Conservation (phyloP, 139 green algal species). For the Picochlorum costavermella region DNA sequence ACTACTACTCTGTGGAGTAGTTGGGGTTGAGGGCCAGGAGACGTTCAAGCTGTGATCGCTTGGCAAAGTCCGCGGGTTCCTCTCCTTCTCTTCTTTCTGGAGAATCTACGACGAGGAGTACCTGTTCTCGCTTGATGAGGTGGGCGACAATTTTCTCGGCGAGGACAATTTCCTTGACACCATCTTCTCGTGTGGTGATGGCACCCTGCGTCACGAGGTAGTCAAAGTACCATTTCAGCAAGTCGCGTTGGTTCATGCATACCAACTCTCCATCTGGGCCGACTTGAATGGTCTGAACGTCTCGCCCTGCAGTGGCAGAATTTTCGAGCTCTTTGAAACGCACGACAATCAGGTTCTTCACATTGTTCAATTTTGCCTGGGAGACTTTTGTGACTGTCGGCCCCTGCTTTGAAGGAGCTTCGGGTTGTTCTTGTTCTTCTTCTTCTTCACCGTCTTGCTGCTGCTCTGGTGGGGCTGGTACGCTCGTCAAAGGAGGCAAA, state of each 20-base stretch:
- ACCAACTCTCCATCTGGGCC: conserved; percentile 19
- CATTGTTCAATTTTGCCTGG: conserved; percentile 62
- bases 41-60: conserved; percentile 49
- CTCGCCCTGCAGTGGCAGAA: conserved; percentile 5
- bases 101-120: conserved; percentile 53
- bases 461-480: conserved; percentile 19
- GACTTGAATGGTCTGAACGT: conserved; percentile 9
- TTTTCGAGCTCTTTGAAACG: conserved; percentile 46
- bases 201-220: conserved; percentile 37
- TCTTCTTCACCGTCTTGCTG: conserved; percentile 16
- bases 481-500: neutral
- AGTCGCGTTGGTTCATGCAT: conserved; percentile 59
- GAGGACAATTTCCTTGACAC: conserved; percentile 31
- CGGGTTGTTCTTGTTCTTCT: neutral
- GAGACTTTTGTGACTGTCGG: conserved; percentile 43
- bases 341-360: conserved; percentile 63
- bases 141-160: conserved; percentile 60
- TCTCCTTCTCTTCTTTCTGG: conserved; percentile 49
- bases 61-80: conserved; percentile 34
- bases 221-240: conserved; percentile 82
- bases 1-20: conserved; percentile 37
- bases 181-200: conserved; percentile 35
- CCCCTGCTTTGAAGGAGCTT: neutral
- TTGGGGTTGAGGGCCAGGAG: conserved; percentile 73
- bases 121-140: conserved; percentile 55